Percentiles rank a stretch among this genome's conserved stretches.
phyloP scores from a whole-genome alignment of 1,284 basidiomycete genomes.

The Ganoderma resinaceum region DNA sequence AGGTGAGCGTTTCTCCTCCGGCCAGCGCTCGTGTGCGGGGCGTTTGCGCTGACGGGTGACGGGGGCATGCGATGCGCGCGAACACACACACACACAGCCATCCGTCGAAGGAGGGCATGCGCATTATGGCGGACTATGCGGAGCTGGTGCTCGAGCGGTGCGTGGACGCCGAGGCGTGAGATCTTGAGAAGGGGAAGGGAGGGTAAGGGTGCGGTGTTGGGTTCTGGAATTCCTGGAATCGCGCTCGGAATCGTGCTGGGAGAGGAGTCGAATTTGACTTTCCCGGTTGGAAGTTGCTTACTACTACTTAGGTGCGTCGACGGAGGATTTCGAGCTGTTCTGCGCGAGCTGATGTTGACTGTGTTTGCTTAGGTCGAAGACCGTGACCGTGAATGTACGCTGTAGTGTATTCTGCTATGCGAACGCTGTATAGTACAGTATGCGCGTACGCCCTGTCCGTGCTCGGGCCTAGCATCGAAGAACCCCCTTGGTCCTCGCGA shows the following conservation, averaged over 20 bases:
- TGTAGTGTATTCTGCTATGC: neutral
- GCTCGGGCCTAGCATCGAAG: neutral
- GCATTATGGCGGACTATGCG: slow-evolving; percentile 57
- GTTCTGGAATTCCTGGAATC: no score
- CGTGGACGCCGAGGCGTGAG: slow-evolving; percentile 11
- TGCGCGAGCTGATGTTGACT: neutral
- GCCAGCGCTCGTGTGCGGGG: slow-evolving; percentile 32
- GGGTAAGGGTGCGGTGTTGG: neutral
- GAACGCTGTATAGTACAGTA: neutral
- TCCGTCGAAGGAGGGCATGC: slow-evolving; percentile 49
- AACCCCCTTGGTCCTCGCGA: neutral
- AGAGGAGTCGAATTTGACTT: no score
- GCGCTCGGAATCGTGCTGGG: no score
- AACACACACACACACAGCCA: no score
- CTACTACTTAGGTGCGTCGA: neutral
- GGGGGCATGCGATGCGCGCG: neutral
- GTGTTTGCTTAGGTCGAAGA: neutral
- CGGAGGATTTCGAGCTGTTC: neutral
- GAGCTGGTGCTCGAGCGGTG: slow-evolving; percentile 43
- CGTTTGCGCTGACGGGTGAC: neutral
- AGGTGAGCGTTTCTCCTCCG: slow-evolving; percentile 40
- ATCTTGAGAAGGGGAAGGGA: neutral
- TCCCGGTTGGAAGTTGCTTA: no score
- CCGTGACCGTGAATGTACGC: neutral
- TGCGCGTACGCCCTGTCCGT: neutral